phyloP scores from a whole-genome alignment of 495 filamentous ascomycete genomes.

The Pyrenula massariospora region DNA sequence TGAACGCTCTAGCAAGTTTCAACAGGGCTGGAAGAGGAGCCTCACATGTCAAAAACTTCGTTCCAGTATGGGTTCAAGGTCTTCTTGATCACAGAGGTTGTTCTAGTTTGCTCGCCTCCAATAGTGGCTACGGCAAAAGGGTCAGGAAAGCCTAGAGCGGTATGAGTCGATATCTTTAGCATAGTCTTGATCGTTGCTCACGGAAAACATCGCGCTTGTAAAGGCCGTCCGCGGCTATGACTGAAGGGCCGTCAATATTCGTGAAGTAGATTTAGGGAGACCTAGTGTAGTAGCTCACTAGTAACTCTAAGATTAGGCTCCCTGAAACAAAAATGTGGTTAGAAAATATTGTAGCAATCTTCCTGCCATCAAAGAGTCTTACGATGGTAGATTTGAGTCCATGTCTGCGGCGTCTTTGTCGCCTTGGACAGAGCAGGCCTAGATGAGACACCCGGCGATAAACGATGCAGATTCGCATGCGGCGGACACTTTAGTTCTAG shows the following conservation, averaged over 20 bases:
- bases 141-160: conserved; percentile 73
- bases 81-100: conserved; percentile 89
- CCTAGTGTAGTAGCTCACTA: conserved; percentile 32
- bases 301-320: conserved; percentile 53
- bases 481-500: neutral
- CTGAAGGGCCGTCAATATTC: conserved; percentile 28
- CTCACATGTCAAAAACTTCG: conserved; percentile 93
- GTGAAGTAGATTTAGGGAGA: conserved; percentile 12
- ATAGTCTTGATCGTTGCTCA: conserved; percentile 36
- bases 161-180: neutral
- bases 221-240: conserved; percentile 95
- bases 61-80: conserved; percentile 99
- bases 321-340: conserved; percentile 17
- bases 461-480: neutral
- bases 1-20: neutral
- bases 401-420: conserved; percentile 13
- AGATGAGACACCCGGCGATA: neutral
- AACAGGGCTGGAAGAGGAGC: conserved; percentile 2
- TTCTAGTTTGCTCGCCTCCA: conserved; percentile 91
- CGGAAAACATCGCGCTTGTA: conserved; percentile 99
- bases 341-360: conserved; percentile 4
- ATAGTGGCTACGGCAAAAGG: conserved; percentile 96
- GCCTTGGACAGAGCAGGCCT: neutral
- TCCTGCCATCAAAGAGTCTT: conserved; percentile 17
- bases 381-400: conserved; percentile 52